Evolutionary conservation across 2,329 filamentous ascomycete genomes (phyloP).

Genomic region (Colletotrichum truncatum): DNA sequence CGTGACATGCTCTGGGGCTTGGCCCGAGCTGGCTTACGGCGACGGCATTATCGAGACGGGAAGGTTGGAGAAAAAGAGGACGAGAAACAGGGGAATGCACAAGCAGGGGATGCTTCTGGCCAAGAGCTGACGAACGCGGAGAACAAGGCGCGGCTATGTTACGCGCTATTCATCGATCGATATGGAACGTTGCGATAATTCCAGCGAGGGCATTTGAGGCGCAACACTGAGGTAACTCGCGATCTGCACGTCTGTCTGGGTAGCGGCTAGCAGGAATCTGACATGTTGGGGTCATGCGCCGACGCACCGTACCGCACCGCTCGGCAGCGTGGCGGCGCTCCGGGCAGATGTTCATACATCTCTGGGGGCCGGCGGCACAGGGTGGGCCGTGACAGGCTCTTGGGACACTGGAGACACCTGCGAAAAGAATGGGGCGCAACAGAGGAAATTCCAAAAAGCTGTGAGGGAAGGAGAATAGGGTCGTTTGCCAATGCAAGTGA

Average conservation of each 20-base stretch:
- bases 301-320: conserved; percentile 2
- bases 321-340: not conserved
- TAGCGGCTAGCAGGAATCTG: not conserved
- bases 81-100: not conserved
- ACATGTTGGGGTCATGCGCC: not conserved
- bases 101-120: too few species aligned
- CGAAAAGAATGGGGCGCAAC: not conserved
- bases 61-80: not conserved
- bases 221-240: not conserved
- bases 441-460: too few species aligned
- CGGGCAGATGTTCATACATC: not conserved
- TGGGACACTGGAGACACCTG: not conserved
- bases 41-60: not conserved
- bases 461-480: too few species aligned
- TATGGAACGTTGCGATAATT: too few species aligned
- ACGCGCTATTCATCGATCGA: too few species aligned
- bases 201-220: too few species aligned
- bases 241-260: not conserved
- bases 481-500: too few species aligned
- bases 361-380: not conserved
- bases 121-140: too few species aligned
- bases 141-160: too few species aligned
- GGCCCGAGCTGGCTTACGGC: too few species aligned
- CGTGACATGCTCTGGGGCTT: not conserved
- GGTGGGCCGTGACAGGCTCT: conserved; percentile 22